A percentile compares a stretch with the other conserved stretches of the same genome.
Conservation (phyloP, 768 basidiomycete species). For the Rossbeevera mucosa region DNA sequence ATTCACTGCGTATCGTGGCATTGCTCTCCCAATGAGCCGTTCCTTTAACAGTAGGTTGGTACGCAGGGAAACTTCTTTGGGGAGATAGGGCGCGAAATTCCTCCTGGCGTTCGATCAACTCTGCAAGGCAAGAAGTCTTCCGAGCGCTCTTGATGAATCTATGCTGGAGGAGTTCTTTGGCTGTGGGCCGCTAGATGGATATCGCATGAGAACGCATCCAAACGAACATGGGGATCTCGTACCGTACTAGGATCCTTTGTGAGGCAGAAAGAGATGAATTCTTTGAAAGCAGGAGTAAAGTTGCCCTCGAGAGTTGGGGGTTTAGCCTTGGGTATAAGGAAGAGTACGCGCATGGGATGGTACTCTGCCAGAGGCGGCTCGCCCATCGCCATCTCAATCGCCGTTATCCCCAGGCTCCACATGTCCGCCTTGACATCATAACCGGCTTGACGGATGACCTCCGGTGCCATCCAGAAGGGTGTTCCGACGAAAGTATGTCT, state of each 20-base stretch:
- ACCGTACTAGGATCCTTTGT: constrained; percentile 88
- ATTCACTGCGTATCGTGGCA: constrained; percentile 82
- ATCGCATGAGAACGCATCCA: constrained; percentile 12
- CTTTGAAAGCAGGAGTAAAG: constrained; percentile 85
- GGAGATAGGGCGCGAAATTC: constrained; percentile 66
- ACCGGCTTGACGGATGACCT: constrained; percentile 95
- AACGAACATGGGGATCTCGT: constrained; percentile 23
- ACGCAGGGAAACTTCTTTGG: constrained; percentile 48
- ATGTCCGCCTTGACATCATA: constrained; percentile 96
- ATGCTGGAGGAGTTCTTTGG: constrained; percentile 90
- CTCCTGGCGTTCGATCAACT: constrained; percentile 84
- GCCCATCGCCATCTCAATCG: constrained; percentile 97
- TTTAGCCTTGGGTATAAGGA: constrained; percentile 95
- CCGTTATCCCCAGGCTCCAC: constrained; percentile 97
- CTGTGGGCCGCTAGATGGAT: constrained; percentile 68
- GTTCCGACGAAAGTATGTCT: constrained; percentile 98
- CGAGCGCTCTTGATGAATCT: constrained; percentile 84
- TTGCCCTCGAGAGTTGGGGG: constrained; percentile 85
- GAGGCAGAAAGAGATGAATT: constrained; percentile 85
- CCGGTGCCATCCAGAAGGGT: constrained; percentile 98
- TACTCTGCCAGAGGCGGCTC: constrained; percentile 96
- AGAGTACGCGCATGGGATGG: constrained; percentile 97
- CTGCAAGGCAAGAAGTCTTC: constrained; percentile 77
- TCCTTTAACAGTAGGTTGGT: constrained; percentile 55
- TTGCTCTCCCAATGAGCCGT: constrained; percentile 64